Evolutionary conservation across 768 basidiomycete species (phyloP).

Genomic region (Termitomyces eurrhizus): DNA sequence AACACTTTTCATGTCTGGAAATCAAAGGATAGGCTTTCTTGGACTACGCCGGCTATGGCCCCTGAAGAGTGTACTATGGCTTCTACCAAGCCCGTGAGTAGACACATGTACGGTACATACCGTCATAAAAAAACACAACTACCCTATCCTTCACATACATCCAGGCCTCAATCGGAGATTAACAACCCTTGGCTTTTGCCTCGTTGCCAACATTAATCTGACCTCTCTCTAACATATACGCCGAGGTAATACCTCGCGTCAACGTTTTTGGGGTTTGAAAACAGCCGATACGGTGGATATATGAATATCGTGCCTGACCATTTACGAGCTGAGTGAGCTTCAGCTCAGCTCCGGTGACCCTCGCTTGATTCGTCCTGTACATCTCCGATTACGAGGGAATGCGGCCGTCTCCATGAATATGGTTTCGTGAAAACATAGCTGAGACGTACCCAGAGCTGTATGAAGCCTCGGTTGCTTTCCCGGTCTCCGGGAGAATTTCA

Average conservation of each 20-base stretch:
- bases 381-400: constrained; percentile 5
- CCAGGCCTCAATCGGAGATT: not conserved
- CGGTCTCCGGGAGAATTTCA: constrained; percentile 6
- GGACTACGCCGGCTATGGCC: not conserved
- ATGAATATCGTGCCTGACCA: not conserved
- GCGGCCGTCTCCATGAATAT: not conserved
- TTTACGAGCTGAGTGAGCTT: not conserved
- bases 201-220: not conserved
- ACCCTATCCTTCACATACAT: not conserved
- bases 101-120: not conserved
- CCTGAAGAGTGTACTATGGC: not conserved
- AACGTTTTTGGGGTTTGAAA: constrained; percentile 1
- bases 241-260: not conserved
- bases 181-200: not conserved
- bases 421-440: constrained; percentile 8
- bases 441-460: constrained; percentile 4
- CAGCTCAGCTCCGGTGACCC: not conserved
- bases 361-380: constrained; percentile 1
- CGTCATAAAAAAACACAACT: not conserved
- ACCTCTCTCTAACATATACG: not conserved
- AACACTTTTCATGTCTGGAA: not conserved
- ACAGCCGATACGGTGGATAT: constrained; percentile 1
- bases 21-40: not conserved
- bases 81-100: not conserved
- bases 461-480: constrained; percentile 8